These are phyloP conservation scores for Nepenthes alata DNA, from an alignment of 179 eudicot genomes.

Conservation along the genomic window DNA sequence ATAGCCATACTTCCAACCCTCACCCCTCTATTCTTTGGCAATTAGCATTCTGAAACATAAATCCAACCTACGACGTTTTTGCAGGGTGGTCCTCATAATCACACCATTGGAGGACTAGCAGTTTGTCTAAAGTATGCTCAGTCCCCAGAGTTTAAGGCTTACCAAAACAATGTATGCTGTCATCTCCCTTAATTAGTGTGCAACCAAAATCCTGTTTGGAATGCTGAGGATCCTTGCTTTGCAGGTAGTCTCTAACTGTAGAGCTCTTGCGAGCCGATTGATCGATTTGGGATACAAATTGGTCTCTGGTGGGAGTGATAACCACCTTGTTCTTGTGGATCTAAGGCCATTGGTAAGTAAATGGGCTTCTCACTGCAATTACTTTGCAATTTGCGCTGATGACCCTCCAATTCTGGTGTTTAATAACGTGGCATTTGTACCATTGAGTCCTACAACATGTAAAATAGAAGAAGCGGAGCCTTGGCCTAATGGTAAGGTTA, in stretches of 20 bases:
- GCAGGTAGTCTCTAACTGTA: slow-evolving; percentile 68
- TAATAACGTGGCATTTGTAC: too few relatives aligned
- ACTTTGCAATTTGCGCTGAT: not conserved
- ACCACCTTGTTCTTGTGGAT: slow-evolving; percentile 85
- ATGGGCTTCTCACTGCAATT: not conserved
- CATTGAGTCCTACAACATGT: too few relatives aligned
- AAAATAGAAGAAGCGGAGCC: too few relatives aligned
- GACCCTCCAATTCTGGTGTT: too few relatives aligned
- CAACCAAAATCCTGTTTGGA: not conserved
- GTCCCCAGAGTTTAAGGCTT: slow-evolving; percentile 57
- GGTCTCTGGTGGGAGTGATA: slow-evolving; percentile 85
- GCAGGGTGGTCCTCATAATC: slow-evolving; percentile 98
- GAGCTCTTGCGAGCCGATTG: slow-evolving; percentile 68
- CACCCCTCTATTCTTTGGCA: too few relatives aligned
- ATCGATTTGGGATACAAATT: slow-evolving; percentile 60
- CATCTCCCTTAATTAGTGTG: slow-evolving; percentile 1
- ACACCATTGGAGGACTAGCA: slow-evolving; percentile 82
- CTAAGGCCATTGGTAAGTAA: slow-evolving; percentile 69
- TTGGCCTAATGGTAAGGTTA: too few relatives aligned
- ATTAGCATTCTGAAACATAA: not conserved
- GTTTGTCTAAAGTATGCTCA: slow-evolving; percentile 72
- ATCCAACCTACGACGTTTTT: not conserved
- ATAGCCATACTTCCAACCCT: too few relatives aligned
- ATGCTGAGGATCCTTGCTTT: slow-evolving; percentile 3
- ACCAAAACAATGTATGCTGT: slow-evolving; percentile 48